A percentile compares a stretch with the other conserved stretches of the same genome.
These are phyloP conservation scores for Metschnikowia continentalis DNA, from an alignment of 805 yeast genomes.

Conservation along the genomic window DNA sequence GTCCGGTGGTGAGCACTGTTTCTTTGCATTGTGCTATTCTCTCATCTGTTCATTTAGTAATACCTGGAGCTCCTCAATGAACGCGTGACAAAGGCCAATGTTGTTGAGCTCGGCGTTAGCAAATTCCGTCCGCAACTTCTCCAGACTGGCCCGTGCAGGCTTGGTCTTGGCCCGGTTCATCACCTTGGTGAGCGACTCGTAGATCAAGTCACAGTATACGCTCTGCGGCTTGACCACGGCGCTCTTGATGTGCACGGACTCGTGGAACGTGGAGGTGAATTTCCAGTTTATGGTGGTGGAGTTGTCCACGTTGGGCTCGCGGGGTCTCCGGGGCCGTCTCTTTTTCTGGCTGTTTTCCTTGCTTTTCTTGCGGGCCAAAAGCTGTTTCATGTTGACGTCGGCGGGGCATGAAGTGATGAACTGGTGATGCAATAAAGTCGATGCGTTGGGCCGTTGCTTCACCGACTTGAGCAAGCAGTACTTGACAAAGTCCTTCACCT, in stretches of 20 bases:
- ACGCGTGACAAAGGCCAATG: constrained; percentile 64
- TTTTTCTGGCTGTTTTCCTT: constrained; percentile 24
- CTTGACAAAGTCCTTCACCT: constrained; percentile 63
- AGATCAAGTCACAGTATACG: constrained; percentile 8
- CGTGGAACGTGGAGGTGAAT: constrained; percentile 12
- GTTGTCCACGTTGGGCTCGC: constrained; percentile 16
- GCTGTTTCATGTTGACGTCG: constrained; percentile 10
- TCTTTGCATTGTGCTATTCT: neutral
- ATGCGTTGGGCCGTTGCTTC: constrained; percentile 56
- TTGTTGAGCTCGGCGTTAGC: constrained; percentile 44
- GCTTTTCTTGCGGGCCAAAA: constrained; percentile 7
- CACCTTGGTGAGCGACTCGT: constrained; percentile 29
- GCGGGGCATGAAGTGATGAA: constrained; percentile 38
- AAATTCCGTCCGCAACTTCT: constrained; percentile 38
- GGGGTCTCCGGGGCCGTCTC: constrained; percentile 3
- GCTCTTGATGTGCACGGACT: constrained; percentile 2
- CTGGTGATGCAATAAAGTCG: constrained; percentile 47
- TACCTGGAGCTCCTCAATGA: constrained; percentile 54
- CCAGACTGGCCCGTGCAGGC: constrained; percentile 45
- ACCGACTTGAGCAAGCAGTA: constrained; percentile 70
- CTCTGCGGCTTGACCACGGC: constrained; percentile 8
- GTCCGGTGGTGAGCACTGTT: neutral
- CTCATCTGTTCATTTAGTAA: constrained; percentile 8
- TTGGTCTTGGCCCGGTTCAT: constrained; percentile 49
- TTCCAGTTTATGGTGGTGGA: constrained; percentile 12